These are phyloP conservation scores for Furcasterigmium furcatum DNA, from an alignment of 2,329 filamentous ascomycete species.

Conservation along the genomic window DNA sequence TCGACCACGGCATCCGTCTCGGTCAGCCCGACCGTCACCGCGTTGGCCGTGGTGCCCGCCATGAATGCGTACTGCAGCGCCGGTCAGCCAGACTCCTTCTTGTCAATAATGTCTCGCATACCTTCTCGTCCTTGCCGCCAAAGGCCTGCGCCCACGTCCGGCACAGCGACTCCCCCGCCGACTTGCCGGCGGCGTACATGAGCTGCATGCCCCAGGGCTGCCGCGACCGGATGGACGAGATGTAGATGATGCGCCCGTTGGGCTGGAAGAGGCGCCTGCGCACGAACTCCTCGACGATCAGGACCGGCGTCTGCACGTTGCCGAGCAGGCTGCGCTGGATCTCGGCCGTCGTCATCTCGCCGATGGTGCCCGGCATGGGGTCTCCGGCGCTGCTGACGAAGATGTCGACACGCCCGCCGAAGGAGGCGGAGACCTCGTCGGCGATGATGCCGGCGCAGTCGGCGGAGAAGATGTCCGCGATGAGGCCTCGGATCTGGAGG, in stretches of 20 bases:
- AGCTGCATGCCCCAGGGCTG: slow-evolving; percentile 28
- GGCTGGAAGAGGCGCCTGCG: slow-evolving; percentile 23
- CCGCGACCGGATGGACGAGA: slow-evolving; percentile 25
- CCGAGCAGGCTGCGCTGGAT: slow-evolving; percentile 26
- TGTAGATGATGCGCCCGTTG: slow-evolving; percentile 29
- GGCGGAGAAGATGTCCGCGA: slow-evolving; percentile 22
- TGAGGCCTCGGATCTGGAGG: slow-evolving; percentile 21
- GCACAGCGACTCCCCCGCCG: slow-evolving; percentile 29
- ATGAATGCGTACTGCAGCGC: slow-evolving; percentile 22
- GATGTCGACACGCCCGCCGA: slow-evolving; percentile 24
- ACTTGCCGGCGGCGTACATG: slow-evolving; percentile 28
- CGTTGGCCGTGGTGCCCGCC: slow-evolving; percentile 29
- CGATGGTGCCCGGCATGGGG: slow-evolving; percentile 21
- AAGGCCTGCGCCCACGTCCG: slow-evolving; percentile 31
- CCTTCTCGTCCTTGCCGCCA: slow-evolving; percentile 26
- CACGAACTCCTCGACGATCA: slow-evolving; percentile 30
- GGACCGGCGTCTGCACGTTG: slow-evolving; percentile 28
- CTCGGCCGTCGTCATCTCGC: slow-evolving; percentile 19
- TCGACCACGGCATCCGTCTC: slow-evolving; percentile 28
- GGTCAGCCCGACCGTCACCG: slow-evolving; percentile 25
- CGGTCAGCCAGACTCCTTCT: no score
- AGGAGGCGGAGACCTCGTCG: slow-evolving; percentile 15
- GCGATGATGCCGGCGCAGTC: slow-evolving; percentile 22
- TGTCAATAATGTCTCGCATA: background rate
- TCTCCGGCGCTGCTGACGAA: slow-evolving; percentile 28